Percentiles rank a stretch among this genome's conserved stretches.
Evolutionary conservation across 148 eudicot genomes (phyloP).

Genomic region (Persicaria maculosa): DNA sequence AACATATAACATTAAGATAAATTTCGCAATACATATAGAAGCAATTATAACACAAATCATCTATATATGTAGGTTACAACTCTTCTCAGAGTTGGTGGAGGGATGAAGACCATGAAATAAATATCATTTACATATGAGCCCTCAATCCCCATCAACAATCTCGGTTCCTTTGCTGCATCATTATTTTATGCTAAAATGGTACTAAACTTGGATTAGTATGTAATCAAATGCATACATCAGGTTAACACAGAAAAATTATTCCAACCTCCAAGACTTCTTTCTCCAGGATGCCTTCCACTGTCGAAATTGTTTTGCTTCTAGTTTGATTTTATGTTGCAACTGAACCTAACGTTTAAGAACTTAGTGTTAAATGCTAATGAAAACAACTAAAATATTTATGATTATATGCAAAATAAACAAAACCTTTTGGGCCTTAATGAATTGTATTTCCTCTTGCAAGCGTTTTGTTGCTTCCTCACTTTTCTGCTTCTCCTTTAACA

Average conservation of each 20-base stretch:
- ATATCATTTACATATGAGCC: too few relatives aligned
- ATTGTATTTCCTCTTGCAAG: slow-evolving; percentile 91
- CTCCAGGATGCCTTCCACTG: slow-evolving; percentile 97
- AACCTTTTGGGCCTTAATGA: slow-evolving; percentile 97
- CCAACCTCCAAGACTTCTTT: slow-evolving; percentile 89
- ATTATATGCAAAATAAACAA: slow-evolving; percentile 2
- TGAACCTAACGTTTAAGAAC: slow-evolving; percentile 54
- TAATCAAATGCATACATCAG: too few relatives aligned
- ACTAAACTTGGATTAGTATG: too few relatives aligned
- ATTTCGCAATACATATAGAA: too few relatives aligned
- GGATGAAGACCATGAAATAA: too few relatives aligned
- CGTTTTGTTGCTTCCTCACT: slow-evolving; percentile 97
- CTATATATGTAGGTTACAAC: too few relatives aligned
- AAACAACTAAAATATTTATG: not conserved
- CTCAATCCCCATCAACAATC: too few relatives aligned
- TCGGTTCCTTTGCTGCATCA: too few relatives aligned
- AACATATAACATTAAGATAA: too few relatives aligned
- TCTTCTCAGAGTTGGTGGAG: too few relatives aligned
- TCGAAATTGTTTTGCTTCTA: slow-evolving; percentile 97
- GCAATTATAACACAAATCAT: too few relatives aligned
- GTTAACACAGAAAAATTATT: not conserved
- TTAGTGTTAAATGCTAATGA: slow-evolving; percentile 3
- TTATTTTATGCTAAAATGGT: too few relatives aligned
- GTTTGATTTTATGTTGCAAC: slow-evolving; percentile 93
- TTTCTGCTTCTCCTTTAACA: slow-evolving; percentile 92